Percentiles rank a stretch among this genome's conserved stretches.
Conservation (phyloP, 495 filamentous ascomycete species). For the Mycothermus thermophilus region DNA sequence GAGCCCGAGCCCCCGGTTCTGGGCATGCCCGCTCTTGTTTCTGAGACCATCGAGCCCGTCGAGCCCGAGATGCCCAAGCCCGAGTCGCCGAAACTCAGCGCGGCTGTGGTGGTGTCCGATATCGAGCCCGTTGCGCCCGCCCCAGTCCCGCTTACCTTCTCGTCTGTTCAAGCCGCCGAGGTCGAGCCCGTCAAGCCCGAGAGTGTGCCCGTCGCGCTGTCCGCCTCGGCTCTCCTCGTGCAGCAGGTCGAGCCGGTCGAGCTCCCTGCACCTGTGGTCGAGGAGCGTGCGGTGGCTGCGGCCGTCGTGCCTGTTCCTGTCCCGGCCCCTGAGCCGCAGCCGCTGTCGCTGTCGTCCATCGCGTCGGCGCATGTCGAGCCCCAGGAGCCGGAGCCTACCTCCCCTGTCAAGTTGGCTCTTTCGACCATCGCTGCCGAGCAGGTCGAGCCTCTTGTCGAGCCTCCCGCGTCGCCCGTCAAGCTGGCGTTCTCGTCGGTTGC, state of each 20-base stretch:
- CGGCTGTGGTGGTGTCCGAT: too few species aligned
- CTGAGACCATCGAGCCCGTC: constrained; percentile 17
- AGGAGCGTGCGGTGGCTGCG: too few species aligned
- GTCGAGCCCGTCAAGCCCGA: too few species aligned
- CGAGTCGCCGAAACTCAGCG: constrained; percentile 5
- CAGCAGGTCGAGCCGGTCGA: too few species aligned
- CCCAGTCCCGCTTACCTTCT: too few species aligned
- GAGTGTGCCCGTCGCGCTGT: too few species aligned
- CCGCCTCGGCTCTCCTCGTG: too few species aligned
- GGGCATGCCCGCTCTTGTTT: constrained; percentile 9
- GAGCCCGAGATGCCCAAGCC: constrained; percentile 12
- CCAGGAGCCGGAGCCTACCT: neutral
- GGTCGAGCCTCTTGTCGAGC: constrained; percentile 12
- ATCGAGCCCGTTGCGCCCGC: too few species aligned
- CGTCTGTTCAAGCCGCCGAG: too few species aligned
- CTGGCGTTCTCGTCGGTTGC: neutral
- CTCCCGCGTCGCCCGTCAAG: too few species aligned
- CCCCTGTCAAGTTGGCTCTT: constrained; percentile 11
- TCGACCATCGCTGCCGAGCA: constrained; percentile 12
- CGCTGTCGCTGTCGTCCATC: constrained; percentile 17
- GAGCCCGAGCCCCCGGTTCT: constrained; percentile 11
- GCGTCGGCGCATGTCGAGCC: constrained; percentile 15
- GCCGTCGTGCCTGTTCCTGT: too few species aligned
- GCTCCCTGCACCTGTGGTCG: too few species aligned
- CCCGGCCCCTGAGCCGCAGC: constrained; percentile 4